Base-by-base conservation (phyloP, 352 stramenopile species). In the Phytophthora fragariaefolia region DNA sequence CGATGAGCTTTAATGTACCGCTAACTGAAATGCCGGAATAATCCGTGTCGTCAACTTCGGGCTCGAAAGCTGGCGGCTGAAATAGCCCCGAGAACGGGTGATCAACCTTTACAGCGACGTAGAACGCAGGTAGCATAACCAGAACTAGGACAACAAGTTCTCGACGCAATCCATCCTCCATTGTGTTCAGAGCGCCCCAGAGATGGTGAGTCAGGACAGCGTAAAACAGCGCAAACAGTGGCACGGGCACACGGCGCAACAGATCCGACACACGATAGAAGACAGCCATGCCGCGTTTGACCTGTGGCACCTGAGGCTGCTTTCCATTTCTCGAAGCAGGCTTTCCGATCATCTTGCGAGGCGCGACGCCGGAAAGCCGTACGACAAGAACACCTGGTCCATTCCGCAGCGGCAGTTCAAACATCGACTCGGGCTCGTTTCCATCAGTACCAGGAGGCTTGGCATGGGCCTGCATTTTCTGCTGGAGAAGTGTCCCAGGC, bases 151-250 rank as follows among this genome's bases (percentile, higher is more conserved):
- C 74, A 13, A 85, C 71, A n/a, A 90, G 53, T 48, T 92, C 79
- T 17, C 73, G 81, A 57, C 68, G 65, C 34, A 91, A 50, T 2
- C 71, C 67, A n/a, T 82, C 73, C 9, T 85, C 69, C 58, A 78
- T 75, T 2, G 57, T 53, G 24, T 64, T 76, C 6, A 87, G 59
- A 34, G 63, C 62, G 8, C 69, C 73, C 81, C 79, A 91, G 3
- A 89, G 69, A n/a, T 88, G 78, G 27, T 88, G 78, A 30, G 76
- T 85, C 13, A 93, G 36, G 3, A 87, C 30, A n/a, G 83, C 85
- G 43, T 93, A 93, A n/a, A 91, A 22, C 13, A 92, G 61, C 50
- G 79, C 83, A 64, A 94, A 94, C 40, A 89, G 62, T 0, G 82
- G 80, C 57, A 91, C 70, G 6, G 82, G 85, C 20, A 93, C 71